These are phyloP conservation scores for Yueomyces sp. DNA, from an alignment of 805 yeast species.

Conservation along the genomic window DNA sequence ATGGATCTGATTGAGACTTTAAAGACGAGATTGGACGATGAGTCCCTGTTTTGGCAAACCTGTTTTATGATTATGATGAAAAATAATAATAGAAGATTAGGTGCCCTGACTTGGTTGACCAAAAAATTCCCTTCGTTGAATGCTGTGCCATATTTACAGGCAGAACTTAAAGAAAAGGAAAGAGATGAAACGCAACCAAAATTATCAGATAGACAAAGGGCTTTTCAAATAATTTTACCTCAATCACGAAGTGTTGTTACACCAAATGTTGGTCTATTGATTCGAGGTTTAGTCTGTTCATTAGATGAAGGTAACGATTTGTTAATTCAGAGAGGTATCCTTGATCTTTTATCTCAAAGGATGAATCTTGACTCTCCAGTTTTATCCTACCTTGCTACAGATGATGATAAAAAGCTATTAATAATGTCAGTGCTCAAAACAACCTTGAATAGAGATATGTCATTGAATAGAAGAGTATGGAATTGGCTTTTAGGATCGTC, in stretches of 20 bases:
- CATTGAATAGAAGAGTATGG: conserved; percentile 88
- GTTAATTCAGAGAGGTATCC: conserved; percentile 75
- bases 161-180: not conserved
- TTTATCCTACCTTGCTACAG: conserved; percentile 32
- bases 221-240: conserved; percentile 33
- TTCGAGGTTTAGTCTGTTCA: conserved; percentile 63
- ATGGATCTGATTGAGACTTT: conserved; percentile 48
- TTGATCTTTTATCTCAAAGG: conserved; percentile 62
- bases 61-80: conserved; percentile 63
- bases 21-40: conserved; percentile 43
- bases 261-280: conserved; percentile 69
- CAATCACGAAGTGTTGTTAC: conserved; percentile 47
- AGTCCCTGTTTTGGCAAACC: conserved; percentile 77
- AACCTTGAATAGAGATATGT: conserved; percentile 79
- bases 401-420: conserved; percentile 43
- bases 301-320: conserved; percentile 50
- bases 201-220: not conserved
- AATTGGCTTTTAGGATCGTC: conserved; percentile 78
- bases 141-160: conserved; percentile 2
- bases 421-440: conserved; percentile 53
- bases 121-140: conserved; percentile 50
- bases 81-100: conserved; percentile 67
- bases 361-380: conserved; percentile 52
- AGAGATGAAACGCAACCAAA: not conserved
- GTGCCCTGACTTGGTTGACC: conserved; percentile 65